phyloP scores from a whole-genome alignment of 2,329 filamentous ascomycete genomes.

The Exophiala spinifera region DNA sequence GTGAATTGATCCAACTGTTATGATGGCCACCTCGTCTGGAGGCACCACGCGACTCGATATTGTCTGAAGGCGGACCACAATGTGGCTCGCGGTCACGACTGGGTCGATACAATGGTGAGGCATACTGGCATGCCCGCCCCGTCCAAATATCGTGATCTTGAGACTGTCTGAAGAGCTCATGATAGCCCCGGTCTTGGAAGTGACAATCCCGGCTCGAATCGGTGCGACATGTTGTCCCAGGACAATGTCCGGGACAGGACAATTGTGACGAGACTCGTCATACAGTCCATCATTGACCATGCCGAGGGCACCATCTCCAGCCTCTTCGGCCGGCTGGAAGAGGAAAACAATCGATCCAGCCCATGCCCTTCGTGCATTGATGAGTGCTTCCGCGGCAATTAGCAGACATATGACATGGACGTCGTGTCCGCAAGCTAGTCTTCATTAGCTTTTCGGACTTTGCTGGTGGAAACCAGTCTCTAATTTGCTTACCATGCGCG shows the following conservation, averaged over 20 bases:
- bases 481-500: slow-evolving; percentile 46
- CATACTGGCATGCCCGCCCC: slow-evolving; percentile 56
- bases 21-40: slow-evolving; percentile 52
- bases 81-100: slow-evolving; percentile 54
- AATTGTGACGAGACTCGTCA: slow-evolving; percentile 31
- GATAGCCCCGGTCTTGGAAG: slow-evolving; percentile 37
- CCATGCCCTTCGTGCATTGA: slow-evolving; percentile 48
- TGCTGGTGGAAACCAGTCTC: not conserved
- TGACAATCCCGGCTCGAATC: slow-evolving; percentile 39
- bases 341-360: slow-evolving; percentile 61
- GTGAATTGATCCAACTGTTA: slow-evolving; percentile 57
- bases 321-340: slow-evolving; percentile 68
- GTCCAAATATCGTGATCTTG: slow-evolving; percentile 54
- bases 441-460: not conserved
- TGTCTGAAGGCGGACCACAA: slow-evolving; percentile 56
- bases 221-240: slow-evolving; percentile 57
- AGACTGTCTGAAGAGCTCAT: slow-evolving; percentile 44
- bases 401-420: slow-evolving; percentile 58
- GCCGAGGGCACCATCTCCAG: slow-evolving; percentile 58
- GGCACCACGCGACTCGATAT: slow-evolving; percentile 56
- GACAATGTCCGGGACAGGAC: slow-evolving; percentile 54
- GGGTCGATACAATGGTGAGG: slow-evolving; percentile 58
- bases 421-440: slow-evolving; percentile 49
- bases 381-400: slow-evolving; percentile 51
- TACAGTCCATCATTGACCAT: slow-evolving; percentile 61